Percentiles rank a stretch among this genome's conserved stretches.
phyloP scores from a whole-genome alignment of 176 grass and related monocot genomes.

The Triticum monococcum region DNA sequence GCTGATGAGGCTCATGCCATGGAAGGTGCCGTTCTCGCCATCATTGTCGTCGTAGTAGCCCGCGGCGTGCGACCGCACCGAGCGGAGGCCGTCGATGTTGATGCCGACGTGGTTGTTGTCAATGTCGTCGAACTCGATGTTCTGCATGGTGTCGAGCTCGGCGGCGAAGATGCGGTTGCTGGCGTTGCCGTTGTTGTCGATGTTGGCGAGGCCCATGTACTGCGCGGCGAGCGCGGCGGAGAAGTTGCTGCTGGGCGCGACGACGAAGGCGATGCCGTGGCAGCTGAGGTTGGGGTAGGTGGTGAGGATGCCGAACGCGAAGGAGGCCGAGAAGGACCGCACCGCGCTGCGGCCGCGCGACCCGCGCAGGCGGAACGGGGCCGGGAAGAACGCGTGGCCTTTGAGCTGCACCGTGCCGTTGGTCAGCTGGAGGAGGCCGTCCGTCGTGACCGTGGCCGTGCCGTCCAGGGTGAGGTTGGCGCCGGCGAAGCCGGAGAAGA shows the following conservation, averaged over 20 bases:
- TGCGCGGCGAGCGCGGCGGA: background rate
- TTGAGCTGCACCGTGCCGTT: background rate
- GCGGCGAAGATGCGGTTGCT: slow-evolving; percentile 1
- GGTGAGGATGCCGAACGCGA: background rate
- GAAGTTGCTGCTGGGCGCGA: background rate
- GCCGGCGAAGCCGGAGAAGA: background rate
- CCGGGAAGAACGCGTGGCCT: background rate
- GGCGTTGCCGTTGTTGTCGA: slow-evolving; percentile 4
- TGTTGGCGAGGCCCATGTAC: background rate
- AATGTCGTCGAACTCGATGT: slow-evolving; percentile 6
- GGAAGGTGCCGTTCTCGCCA: background rate
- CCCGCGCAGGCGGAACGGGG: background rate
- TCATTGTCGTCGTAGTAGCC: background rate
- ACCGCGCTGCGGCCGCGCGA: background rate
- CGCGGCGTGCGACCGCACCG: background rate
- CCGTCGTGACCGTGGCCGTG: background rate
- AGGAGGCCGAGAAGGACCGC: background rate
- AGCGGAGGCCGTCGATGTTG: background rate
- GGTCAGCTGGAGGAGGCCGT: background rate
- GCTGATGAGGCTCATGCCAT: background rate
- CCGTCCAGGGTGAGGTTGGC: background rate
- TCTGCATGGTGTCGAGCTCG: background rate
- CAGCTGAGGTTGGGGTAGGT: background rate
- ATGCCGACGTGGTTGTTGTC: slow-evolving; percentile 3
- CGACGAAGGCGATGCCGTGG: background rate